Evolutionary conservation across 2,329 filamentous ascomycete species (phyloP).

Genomic region (Magnaporthiopsis incrustans): DNA sequence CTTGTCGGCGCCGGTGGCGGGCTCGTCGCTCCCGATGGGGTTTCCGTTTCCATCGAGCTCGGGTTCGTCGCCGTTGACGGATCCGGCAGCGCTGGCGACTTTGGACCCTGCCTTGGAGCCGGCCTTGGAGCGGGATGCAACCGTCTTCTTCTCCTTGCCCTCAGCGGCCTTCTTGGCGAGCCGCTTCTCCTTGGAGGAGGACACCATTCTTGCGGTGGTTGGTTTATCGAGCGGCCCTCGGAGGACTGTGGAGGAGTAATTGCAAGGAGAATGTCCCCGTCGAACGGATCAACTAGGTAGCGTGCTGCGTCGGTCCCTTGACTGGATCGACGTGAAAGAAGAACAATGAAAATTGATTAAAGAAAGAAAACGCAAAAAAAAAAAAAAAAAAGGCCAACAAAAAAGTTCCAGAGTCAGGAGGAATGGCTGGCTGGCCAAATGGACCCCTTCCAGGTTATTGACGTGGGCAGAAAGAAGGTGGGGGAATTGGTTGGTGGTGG

Average conservation of each 20-base stretch:
- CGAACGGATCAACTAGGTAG: neutral
- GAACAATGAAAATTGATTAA: neutral
- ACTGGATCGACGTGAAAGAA: neutral
- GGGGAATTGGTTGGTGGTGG: constrained; percentile 5
- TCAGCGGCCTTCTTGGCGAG: constrained; percentile 64
- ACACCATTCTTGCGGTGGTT: constrained; percentile 48
- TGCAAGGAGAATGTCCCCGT: constrained; percentile 1
- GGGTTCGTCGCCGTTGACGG: constrained; percentile 62
- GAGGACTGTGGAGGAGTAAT: neutral
- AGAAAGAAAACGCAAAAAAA: neutral
- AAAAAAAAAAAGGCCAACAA: neutral
- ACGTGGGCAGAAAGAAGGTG: constrained; percentile 3
- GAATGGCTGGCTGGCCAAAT: neutral
- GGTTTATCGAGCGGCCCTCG: neutral
- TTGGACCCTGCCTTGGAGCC: constrained; percentile 59
- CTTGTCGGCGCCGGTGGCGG: constrained; percentile 65
- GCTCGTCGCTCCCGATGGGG: constrained; percentile 47
- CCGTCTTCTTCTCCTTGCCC: constrained; percentile 72
- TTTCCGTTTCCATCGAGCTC: constrained; percentile 57
- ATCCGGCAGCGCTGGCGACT: constrained; percentile 52
- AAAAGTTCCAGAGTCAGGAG: constrained; percentile 3
- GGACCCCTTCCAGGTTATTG: constrained; percentile 6
- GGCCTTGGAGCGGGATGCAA: constrained; percentile 56
- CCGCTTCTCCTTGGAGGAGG: constrained; percentile 63
- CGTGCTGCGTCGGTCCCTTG: neutral